These are phyloP conservation scores for Phlebopus sp. DNA, from an alignment of 1,284 basidiomycete species.

Conservation along the genomic window DNA sequence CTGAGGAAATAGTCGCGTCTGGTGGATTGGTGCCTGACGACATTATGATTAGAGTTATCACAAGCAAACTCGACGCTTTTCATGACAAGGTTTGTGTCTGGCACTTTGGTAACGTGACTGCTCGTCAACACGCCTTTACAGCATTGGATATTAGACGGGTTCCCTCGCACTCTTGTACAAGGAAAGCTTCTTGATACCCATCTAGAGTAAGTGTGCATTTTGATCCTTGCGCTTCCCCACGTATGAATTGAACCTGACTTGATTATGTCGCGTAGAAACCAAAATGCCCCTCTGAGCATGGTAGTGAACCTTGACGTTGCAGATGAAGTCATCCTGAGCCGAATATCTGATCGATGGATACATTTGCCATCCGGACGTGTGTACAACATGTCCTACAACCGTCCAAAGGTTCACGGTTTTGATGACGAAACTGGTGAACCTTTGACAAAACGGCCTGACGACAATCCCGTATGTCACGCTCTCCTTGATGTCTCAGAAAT, in stretches of 20 bases:
- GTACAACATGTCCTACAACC: conserved; percentile 92
- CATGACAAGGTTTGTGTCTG: conserved; percentile 54
- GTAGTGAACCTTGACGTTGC: conserved; percentile 92
- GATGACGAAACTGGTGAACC: conserved; percentile 95
- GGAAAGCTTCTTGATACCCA: conserved; percentile 81
- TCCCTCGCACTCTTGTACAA: conserved; percentile 91
- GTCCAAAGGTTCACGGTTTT: conserved; percentile 79
- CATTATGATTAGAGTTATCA: conserved; percentile 72
- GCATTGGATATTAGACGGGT: conserved; percentile 96
- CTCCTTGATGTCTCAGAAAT: background rate
- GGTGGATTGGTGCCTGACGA: conserved; percentile 78
- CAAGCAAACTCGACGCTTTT: conserved; percentile 66
- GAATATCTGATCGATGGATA: conserved; percentile 93
- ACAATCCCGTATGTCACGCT: conserved; percentile 72
- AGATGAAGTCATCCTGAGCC: conserved; percentile 83
- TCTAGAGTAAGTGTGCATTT: conserved; percentile 49
- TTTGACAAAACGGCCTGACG: conserved; percentile 86
- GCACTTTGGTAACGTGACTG: background rate
- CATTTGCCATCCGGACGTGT: conserved; percentile 91
- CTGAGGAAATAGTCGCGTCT: conserved; percentile 72
- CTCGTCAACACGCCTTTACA: conserved; percentile 25
- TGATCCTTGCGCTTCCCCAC: background rate
- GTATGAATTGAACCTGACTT: conserved; percentile 6
- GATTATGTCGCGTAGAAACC: conserved; percentile 39
- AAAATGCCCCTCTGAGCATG: conserved; percentile 69